Evolutionary conservation across 345 rosid genomes (phyloP).

Genomic region (Ceriops tagal): DNA sequence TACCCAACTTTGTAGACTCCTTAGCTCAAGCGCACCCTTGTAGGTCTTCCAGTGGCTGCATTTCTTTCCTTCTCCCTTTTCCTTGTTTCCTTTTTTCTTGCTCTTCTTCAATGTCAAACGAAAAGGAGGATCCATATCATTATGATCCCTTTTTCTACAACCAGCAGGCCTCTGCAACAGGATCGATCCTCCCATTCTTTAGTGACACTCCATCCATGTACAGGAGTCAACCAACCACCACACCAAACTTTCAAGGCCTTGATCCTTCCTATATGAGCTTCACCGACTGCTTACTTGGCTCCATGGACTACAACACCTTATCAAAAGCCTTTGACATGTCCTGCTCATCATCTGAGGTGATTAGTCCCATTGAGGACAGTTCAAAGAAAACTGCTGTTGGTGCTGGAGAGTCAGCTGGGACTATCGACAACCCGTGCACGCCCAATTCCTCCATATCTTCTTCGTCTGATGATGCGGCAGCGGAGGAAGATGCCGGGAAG

Average conservation of each 20-base stretch:
- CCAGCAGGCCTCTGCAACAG: not conserved
- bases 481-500: conserved; percentile 24
- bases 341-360: conserved; percentile 39
- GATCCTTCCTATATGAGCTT: conserved; percentile 34
- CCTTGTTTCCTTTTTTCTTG: not conserved
- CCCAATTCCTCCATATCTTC: conserved; percentile 37
- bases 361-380: conserved; percentile 20
- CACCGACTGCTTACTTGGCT: conserved; percentile 37
- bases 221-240: conserved; percentile 6
- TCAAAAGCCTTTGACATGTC: conserved; percentile 38
- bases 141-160: conserved; percentile 1
- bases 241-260: conserved; percentile 4
- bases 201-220: conserved; percentile 19
- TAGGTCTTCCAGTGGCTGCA: not conserved
- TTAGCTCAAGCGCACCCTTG: conserved; percentile 3
- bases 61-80: conserved; percentile 1
- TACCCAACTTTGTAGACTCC: not conserved
- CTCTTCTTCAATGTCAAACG: not conserved
- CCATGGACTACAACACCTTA: conserved; percentile 27
- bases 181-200: not conserved
- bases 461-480: conserved; percentile 35
- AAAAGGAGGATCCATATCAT: conserved; percentile 1
- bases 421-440: conserved; percentile 25
- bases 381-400: conserved; percentile 6
- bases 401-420: not conserved